phyloP scores from a whole-genome alignment of 768 basidiomycete species.

The Tricholoma flavovirens region DNA sequence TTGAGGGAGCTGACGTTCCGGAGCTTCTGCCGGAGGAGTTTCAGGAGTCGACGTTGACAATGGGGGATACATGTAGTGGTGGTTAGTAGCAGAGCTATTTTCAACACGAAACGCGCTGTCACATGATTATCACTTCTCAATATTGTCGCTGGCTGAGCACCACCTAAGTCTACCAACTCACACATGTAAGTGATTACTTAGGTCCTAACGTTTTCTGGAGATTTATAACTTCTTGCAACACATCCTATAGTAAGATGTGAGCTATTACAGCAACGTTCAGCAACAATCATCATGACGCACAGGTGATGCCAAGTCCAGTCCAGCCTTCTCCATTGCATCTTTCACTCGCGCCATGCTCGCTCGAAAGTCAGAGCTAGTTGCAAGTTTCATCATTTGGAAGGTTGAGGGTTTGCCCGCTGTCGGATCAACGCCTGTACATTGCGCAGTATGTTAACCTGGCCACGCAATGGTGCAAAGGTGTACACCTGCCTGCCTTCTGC shows the following conservation, averaged over 20 bases:
- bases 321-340: conserved; percentile 51
- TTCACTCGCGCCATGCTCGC: conserved; percentile 38
- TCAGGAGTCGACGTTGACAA: conserved; percentile 1
- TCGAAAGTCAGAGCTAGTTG: conserved; percentile 48
- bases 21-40: conserved; percentile 14
- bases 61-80: conserved; percentile 4
- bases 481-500: conserved; percentile 39
- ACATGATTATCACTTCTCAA: neutral
- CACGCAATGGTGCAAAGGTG: neutral
- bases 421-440: conserved; percentile 41
- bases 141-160: neutral
- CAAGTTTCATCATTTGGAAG: conserved; percentile 50
- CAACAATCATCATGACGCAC: conserved; percentile 27
- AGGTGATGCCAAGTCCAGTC: conserved; percentile 51
- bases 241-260: conserved; percentile 31
- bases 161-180: neutral
- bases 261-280: neutral
- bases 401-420: conserved; percentile 40
- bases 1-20: conserved; percentile 43
- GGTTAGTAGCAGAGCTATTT: too few species aligned
- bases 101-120: neutral
- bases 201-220: conserved; percentile 18
- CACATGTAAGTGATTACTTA: conserved; percentile 7
- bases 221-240: conserved; percentile 38
- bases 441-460: neutral